These are phyloP conservation scores for Fusarium odoratissimum DNA, from an alignment of 2,329 filamentous ascomycete genomes.

Conservation along the genomic window DNA sequence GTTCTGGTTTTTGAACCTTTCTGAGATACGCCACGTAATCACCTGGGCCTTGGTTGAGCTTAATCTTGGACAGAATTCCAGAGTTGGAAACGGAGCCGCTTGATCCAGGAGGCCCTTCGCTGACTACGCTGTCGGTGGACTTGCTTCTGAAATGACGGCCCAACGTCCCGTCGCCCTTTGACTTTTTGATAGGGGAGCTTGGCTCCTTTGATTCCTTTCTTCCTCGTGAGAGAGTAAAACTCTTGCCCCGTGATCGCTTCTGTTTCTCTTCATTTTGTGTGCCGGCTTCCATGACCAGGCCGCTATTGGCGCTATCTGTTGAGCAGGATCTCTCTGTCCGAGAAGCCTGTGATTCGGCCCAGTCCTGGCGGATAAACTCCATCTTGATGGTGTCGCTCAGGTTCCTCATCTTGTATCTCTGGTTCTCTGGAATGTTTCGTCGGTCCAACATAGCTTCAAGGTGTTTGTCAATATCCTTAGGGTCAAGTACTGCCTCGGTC, in stretches of 20 bases:
- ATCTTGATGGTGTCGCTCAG: constrained; percentile 91
- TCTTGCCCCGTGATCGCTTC: constrained; percentile 62
- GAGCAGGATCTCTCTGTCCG: constrained; percentile 58
- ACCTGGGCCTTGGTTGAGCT: constrained; percentile 77
- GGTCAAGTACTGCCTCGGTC: constrained; percentile 65
- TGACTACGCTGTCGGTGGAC: constrained; percentile 76
- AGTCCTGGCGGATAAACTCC: constrained; percentile 93
- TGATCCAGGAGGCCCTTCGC: constrained; percentile 65
- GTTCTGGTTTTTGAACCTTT: constrained; percentile 82
- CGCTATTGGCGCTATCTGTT: constrained; percentile 57
- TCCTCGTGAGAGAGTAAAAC: constrained; percentile 79
- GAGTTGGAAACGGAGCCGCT: constrained; percentile 67
- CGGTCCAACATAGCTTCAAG: constrained; percentile 79
- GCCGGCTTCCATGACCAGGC: constrained; percentile 52
- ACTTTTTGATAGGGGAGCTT: constrained; percentile 78
- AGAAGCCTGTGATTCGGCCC: constrained; percentile 72
- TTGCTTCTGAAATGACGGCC: constrained; percentile 76
- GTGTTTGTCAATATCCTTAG: constrained; percentile 67
- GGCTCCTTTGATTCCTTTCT: constrained; percentile 72
- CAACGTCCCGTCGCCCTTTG: constrained; percentile 72
- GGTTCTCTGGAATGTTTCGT: constrained; percentile 92
- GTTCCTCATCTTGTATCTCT: constrained; percentile 93
- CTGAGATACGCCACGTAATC: constrained; percentile 90
- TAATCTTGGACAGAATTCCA: constrained; percentile 73
- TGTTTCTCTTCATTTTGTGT: constrained; percentile 60